Conservation (phyloP, 352 stramenopile genomes). For the Phytophthora colocasiae region DNA sequence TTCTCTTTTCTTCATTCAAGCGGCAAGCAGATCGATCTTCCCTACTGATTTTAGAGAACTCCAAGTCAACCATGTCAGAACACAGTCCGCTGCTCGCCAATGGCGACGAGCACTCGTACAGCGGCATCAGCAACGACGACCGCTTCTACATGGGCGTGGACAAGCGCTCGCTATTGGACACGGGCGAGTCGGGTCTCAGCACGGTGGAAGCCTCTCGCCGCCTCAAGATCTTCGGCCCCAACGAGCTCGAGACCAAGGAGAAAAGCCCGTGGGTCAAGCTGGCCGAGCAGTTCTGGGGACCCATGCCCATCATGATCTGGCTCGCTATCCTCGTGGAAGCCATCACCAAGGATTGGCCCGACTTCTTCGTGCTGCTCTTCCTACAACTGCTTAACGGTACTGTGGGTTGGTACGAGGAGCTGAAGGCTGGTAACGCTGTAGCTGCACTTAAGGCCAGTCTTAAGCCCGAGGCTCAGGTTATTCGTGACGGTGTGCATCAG, state of each 20-base stretch:
- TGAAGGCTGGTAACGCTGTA: slow-evolving; percentile 88
- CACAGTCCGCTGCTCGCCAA: slow-evolving; percentile 68
- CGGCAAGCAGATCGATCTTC: slow-evolving; percentile 23
- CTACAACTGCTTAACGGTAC: slow-evolving; percentile 73
- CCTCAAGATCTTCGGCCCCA: slow-evolving; percentile 89
- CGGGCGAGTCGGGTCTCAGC: slow-evolving; percentile 75
- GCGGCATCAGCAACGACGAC: slow-evolving; percentile 57
- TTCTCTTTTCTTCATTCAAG: slow-evolving; percentile 19
- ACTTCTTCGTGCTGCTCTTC: slow-evolving; percentile 77
- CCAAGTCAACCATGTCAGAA: slow-evolving; percentile 41
- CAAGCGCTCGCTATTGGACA: slow-evolving; percentile 79
- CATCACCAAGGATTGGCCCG: slow-evolving; percentile 54
- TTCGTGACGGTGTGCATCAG: slow-evolving; percentile 90
- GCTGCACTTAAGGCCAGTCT: slow-evolving; percentile 88
- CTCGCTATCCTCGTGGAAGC: slow-evolving; percentile 88
- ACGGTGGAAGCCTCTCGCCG: slow-evolving; percentile 75
- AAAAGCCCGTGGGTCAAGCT: slow-evolving; percentile 67
- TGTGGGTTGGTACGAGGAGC: slow-evolving; percentile 80
- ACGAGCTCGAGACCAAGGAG: slow-evolving; percentile 78
- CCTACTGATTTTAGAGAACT: slow-evolving; percentile 2
- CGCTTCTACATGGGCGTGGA: slow-evolving; percentile 85
- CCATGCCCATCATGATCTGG: slow-evolving; percentile 94
- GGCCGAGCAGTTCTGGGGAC: slow-evolving; percentile 73
- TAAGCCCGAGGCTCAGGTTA: slow-evolving; percentile 86
- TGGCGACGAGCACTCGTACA: slow-evolving; percentile 42